Evolutionary conservation across 1,284 basidiomycete genomes (phyloP), one percentile per base, ranked within the genome.

Genomic region (Melampsora americana): DNA sequence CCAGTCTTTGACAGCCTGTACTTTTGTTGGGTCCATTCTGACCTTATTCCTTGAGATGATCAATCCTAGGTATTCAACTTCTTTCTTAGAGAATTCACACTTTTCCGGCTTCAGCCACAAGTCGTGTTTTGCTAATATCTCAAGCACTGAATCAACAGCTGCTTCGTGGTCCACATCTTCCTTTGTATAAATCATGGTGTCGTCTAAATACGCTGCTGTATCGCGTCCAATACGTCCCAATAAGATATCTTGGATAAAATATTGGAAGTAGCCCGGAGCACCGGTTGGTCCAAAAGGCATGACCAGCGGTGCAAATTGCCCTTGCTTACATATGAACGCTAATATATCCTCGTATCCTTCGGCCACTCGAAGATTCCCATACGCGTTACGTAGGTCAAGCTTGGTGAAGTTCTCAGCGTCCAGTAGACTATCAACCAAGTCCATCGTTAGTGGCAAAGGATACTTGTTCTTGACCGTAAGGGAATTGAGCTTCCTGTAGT

Each of bases 21-120:
- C 77, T 78, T 87, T 87, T 1, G 66, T 78, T 0, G 80, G 79
- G 68, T 85, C 82, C 86, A 87, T 86, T n/a, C n/a, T n/a, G n/a
- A n/a, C n/a, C n/a, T n/a, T n/a, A n/a, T n/a, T n/a, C n/a, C n/a
- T n/a, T n/a, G n/a, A n/a, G n/a, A n/a, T n/a, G n/a, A 0, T 50
- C 39, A 23, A 86, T 85, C 82, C 18, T 84, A 60, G 14, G 14
- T 53, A 14, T 53, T n/a, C 48, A 14, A 53, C 48, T 53, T 53
- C 48, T 14, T 14, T n/a, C 48, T 14, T 14, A 53, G 48, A n/a
- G 14, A n/a, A n/a, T n/a, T n/a, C n/a, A n/a, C n/a, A n/a, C n/a
- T n/a, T n/a, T n/a, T n/a, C n/a, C n/a, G n/a, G n/a, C n/a, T n/a
- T n/a, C n/a, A n/a, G n/a, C n/a, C n/a, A n/a, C n/a, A n/a, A n/a